A percentile compares a stretch with the other conserved stretches of the same genome.
Conservation (phyloP, 2,329 filamentous ascomycete species). For the Calycina herbarum region DNA sequence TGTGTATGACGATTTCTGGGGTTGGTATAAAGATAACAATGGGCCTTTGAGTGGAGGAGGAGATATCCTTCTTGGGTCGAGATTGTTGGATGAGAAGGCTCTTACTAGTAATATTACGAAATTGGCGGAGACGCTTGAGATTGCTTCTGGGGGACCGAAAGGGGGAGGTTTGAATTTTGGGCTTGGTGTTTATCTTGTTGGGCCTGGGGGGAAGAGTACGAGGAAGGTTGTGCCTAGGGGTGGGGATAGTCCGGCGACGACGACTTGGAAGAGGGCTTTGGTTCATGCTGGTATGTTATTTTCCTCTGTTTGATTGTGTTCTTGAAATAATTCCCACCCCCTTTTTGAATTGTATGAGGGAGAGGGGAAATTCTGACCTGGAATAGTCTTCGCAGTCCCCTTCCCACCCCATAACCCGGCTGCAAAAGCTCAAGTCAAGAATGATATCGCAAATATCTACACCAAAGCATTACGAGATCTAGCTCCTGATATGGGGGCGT, state of each 20-base stretch:
- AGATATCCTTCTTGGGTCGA: conserved; percentile 44
- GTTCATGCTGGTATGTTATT: conserved; percentile 46
- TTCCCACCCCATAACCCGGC: conserved; percentile 24
- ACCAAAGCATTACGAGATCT: conserved; percentile 26
- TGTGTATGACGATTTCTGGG: conserved; percentile 28
- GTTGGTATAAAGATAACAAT: conserved; percentile 30
- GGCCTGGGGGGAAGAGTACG: conserved; percentile 45
- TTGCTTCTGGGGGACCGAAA: conserved; percentile 28
- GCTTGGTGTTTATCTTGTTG: conserved; percentile 43
- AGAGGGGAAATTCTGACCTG: neutral
- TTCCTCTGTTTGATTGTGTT: too few relatives aligned
- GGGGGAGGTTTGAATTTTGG: conserved; percentile 29
- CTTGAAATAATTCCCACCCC: neutral
- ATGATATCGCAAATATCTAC: conserved; percentile 22
- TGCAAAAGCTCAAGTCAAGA: conserved; percentile 13
- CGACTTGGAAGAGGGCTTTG: conserved; percentile 51
- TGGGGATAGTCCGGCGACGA: conserved; percentile 48
- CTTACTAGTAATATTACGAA: conserved; percentile 40
- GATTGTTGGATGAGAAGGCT: conserved; percentile 43
- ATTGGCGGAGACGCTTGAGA: conserved; percentile 42
- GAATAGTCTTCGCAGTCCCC: conserved; percentile 9
- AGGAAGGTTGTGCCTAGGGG: conserved; percentile 46
- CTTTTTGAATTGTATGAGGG: neutral
- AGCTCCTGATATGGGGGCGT: conserved; percentile 30
- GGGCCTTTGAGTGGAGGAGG: conserved; percentile 45